Conservation (phyloP, 495 filamentous ascomycete genomes). For the Penicillium desertorum region DNA sequence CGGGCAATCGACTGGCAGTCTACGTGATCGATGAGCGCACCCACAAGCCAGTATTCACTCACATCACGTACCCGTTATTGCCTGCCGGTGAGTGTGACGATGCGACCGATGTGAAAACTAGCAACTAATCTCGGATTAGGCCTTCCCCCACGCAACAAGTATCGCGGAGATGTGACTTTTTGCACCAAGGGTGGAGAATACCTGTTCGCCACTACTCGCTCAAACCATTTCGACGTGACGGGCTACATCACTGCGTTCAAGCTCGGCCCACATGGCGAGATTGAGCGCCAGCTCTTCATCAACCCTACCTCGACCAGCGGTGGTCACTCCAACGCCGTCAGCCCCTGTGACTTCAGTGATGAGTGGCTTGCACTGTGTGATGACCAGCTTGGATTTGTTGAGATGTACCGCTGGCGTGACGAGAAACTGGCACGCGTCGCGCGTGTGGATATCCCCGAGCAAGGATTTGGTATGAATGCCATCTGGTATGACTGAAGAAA, state of each 20-base stretch:
- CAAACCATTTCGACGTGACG: conserved; percentile 70
- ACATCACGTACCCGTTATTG: conserved; percentile 72
- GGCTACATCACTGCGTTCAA: conserved; percentile 79
- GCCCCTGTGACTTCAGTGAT: conserved; percentile 75
- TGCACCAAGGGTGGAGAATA: conserved; percentile 64
- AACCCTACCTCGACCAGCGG: conserved; percentile 83
- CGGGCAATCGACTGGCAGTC: conserved; percentile 73
- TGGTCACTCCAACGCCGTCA: conserved; percentile 81
- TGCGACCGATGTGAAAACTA: conserved; percentile 57
- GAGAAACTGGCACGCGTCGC: conserved; percentile 76
- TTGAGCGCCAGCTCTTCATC: conserved; percentile 73
- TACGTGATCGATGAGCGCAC: conserved; percentile 76
- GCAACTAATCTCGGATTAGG: conserved; percentile 38
- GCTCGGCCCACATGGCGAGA: conserved; percentile 65
- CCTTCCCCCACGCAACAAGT: conserved; percentile 50
- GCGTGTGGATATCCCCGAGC: conserved; percentile 70
- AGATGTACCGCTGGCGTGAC: conserved; percentile 80
- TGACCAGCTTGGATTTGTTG: conserved; percentile 79
- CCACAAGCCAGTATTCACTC: conserved; percentile 78
- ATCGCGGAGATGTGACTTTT: conserved; percentile 76
- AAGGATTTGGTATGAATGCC: conserved; percentile 86
- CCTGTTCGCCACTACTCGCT: conserved; percentile 77
- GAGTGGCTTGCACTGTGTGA: conserved; percentile 84
- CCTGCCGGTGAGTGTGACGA: conserved; percentile 59
- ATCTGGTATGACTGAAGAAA: conserved; percentile 75